Conservation (phyloP, 768 basidiomycete genomes). For the Boletellus ananiceps region DNA sequence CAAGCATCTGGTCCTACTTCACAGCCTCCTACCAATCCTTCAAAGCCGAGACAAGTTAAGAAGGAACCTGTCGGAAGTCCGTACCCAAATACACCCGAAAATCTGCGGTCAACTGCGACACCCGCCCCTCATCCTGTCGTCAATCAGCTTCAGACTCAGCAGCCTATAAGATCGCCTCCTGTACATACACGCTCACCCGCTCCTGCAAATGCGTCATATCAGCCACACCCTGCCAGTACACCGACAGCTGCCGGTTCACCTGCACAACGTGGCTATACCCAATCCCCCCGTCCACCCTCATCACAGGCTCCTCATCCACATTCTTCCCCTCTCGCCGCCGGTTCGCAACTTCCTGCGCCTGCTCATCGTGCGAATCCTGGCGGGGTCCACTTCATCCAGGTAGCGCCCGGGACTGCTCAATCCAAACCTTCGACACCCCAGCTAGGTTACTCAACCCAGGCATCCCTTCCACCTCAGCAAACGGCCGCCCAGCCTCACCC, state of each 20-base stretch:
- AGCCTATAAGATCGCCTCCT: slow-evolving; percentile 26
- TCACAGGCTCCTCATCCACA: slow-evolving; percentile 27
- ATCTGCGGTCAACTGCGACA: slow-evolving; percentile 27
- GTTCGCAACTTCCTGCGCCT: slow-evolving; percentile 27
- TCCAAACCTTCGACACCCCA: slow-evolving; percentile 32
- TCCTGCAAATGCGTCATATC: slow-evolving; percentile 18
- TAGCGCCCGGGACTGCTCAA: slow-evolving; percentile 15
- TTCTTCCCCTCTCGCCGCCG: slow-evolving; percentile 28
- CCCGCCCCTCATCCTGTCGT: slow-evolving; percentile 31
- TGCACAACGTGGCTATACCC: slow-evolving; percentile 32
- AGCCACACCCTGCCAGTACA: slow-evolving; percentile 15
- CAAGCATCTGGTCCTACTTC: slow-evolving; percentile 23
- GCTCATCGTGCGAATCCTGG: slow-evolving; percentile 22
- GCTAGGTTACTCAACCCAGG: slow-evolving; percentile 21
- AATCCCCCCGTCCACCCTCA: slow-evolving; percentile 32
- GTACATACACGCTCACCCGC: slow-evolving; percentile 28
- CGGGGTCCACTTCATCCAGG: slow-evolving; percentile 26
- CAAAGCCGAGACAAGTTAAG: slow-evolving; percentile 26
- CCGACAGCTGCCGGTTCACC: slow-evolving; percentile 26
- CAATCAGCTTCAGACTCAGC: slow-evolving; percentile 32
- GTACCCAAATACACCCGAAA: slow-evolving; percentile 27
- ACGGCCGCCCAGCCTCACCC: slow-evolving; percentile 20
- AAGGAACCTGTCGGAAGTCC: slow-evolving; percentile 29
- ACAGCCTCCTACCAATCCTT: slow-evolving; percentile 27
- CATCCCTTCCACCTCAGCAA: slow-evolving; percentile 19